phyloP scores from a whole-genome alignment of 345 rosid species.

The Salix arbutifolia region DNA sequence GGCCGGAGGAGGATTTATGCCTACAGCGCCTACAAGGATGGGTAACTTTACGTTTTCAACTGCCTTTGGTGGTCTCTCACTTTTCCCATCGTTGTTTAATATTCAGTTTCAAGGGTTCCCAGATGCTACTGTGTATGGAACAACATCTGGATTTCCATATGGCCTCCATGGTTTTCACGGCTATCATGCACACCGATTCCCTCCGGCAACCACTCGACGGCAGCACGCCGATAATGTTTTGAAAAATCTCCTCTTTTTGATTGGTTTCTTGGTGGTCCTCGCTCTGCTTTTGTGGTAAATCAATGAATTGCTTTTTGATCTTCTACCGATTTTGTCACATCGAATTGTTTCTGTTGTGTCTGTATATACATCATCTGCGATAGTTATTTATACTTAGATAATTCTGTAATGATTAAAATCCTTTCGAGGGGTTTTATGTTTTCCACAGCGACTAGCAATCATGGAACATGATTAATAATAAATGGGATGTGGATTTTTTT shows the following conservation, averaged over 20 bases:
- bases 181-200: constrained; percentile 45
- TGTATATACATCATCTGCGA: constrained; percentile 16
- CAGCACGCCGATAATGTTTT: constrained; percentile 51
- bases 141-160: constrained; percentile 55
- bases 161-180: constrained; percentile 54
- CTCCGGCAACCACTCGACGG: constrained; percentile 29
- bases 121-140: constrained; percentile 60
- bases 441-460: neutral
- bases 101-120: constrained; percentile 71
- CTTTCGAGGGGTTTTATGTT: neutral
- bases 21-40: constrained; percentile 56
- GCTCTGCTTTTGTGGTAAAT: constrained; percentile 52
- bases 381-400: neutral
- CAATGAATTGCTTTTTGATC: neutral
- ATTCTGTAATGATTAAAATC: neutral
- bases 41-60: constrained; percentile 62
- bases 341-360: neutral
- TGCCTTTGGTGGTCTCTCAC: constrained; percentile 58
- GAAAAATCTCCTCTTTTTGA: constrained; percentile 49
- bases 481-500: neutral
- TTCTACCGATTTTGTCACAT: neutral
- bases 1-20: constrained; percentile 73
- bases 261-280: constrained; percentile 51
- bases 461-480: neutral
- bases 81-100: constrained; percentile 71